phyloP scores from a whole-genome alignment of 176 grass and related monocot genomes.

The Luzula sylvatica region DNA sequence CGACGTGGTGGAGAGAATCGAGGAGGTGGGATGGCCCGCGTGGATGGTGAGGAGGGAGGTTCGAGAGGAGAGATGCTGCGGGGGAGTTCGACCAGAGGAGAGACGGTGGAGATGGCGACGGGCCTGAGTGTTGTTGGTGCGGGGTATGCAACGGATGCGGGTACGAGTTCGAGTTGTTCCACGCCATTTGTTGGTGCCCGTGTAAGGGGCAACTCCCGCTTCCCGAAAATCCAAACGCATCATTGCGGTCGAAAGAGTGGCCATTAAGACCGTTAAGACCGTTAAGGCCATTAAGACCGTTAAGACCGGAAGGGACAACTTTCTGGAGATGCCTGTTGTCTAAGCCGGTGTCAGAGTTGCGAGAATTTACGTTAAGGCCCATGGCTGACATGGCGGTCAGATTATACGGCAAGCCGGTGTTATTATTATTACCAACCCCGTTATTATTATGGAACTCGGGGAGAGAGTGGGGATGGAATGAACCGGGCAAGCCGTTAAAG shows the following conservation, averaged over 20 bases:
- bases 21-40: conserved; percentile 39
- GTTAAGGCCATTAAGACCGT: conserved; percentile 38
- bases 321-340: conserved; percentile 49
- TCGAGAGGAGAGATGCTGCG: conserved; percentile 36
- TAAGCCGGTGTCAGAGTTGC: conserved; percentile 32
- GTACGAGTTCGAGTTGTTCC: conserved; percentile 42
- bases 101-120: conserved; percentile 29
- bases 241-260: conserved; percentile 53
- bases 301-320: conserved; percentile 50
- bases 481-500: conserved; percentile 40
- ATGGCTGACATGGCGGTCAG: conserved; percentile 35
- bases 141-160: neutral
- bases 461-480: conserved; percentile 68
- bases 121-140: conserved; percentile 15
- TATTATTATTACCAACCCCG: conserved; percentile 37
- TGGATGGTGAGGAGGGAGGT: conserved; percentile 43
- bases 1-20: conserved; percentile 64
- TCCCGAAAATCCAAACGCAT: no score
- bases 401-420: conserved; percentile 42
- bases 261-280: no score
- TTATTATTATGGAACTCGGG: conserved; percentile 45
- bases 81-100: conserved; percentile 46
- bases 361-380: conserved; percentile 35
- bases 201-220: conserved; percentile 48
- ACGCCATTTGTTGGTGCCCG: conserved; percentile 47